phyloP scores from a whole-genome alignment of 2,329 filamentous ascomycete genomes.

The Fusarium neocosmosporiellum region DNA sequence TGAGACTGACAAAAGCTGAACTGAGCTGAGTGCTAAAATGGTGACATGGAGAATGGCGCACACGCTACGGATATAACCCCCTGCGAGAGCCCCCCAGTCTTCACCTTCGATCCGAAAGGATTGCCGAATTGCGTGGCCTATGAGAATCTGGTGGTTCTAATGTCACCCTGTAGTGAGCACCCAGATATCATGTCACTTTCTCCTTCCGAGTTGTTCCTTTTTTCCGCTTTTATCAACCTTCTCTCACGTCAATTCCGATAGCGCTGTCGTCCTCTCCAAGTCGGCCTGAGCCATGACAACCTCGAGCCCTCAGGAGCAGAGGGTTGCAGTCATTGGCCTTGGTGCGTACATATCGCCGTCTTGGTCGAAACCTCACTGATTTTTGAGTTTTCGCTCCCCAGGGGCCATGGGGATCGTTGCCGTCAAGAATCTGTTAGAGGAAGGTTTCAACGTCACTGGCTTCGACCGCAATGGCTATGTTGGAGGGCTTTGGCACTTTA shows the following conservation, averaged over 20 bases:
- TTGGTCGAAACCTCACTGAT: background rate
- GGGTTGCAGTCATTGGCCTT: conserved; percentile 28
- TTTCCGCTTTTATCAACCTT: background rate
- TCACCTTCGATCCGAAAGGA: background rate
- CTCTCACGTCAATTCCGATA: background rate
- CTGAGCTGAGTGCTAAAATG: background rate
- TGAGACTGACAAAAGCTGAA: background rate
- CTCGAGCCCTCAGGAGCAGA: conserved; percentile 18
- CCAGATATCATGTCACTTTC: background rate
- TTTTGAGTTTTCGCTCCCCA: conserved; percentile 16
- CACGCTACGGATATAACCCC: background rate
- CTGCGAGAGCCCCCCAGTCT: background rate
- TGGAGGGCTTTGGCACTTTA: conserved; percentile 58
- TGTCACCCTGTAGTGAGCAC: background rate
- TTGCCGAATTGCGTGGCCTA: background rate
- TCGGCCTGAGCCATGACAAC: conserved; percentile 5
- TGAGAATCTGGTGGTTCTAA: background rate
- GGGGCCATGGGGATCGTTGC: conserved; percentile 53
- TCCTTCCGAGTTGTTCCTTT: background rate
- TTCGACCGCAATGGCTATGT: conserved; percentile 56
- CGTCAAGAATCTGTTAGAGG: conserved; percentile 57
- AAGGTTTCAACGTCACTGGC: conserved; percentile 56
- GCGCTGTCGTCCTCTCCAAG: background rate
- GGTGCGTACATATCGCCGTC: conserved; percentile 11
- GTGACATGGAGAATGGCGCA: background rate